Base-by-base conservation (phyloP, 768 basidiomycete species). In the Lactarius psammicola region DNA sequence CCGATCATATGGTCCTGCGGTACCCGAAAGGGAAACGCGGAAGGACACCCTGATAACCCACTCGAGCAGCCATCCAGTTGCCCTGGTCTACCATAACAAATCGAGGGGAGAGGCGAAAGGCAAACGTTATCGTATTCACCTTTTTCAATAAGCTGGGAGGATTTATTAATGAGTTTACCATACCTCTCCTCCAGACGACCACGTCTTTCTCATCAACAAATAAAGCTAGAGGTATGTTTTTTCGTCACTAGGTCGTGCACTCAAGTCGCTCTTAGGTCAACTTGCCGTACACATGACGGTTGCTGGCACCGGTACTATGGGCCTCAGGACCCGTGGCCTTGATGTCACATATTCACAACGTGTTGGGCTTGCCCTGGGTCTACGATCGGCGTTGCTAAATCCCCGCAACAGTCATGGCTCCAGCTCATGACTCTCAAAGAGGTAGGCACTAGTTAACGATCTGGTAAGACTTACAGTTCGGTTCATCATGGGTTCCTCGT, bases 221-320 rank as follows among this genome's bases (percentile, higher is more conserved):
- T 62, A 57, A 58, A 33, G 40, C 28, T 18, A 53, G 60, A 58
- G 46, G 60, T 63, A 31, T 59, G 62, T 63, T 63, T 63, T 67
- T 51, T 59, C 66, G 62, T 67, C 66, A 67, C 59, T 55, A 38
- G 31, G 33, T 63, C 66, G 49, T 51, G 57, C 53, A 56, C 62
- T 59, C 56, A 46, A 13, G 51, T 59, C 34, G 3, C 56, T 26
- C 28, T 67, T 67, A 46, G 61, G 46, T 63, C 66, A 67, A 59
- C 26, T 38, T 67, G 62, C 66, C 66, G 66, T 67, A 66, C 61
- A 54, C 17, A 34, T 51, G 61, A 51, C 38, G 38, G 61, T 62
- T 66, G 56, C 55, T 36, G 56, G 53, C 40, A 59, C 51, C 31
- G 61, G 38, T n/a, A 9, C 44, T 4, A 1, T 66, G 56, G 65